Evolutionary conservation across 129 eudicot species (phyloP).

Genomic region (Artemisia tridentata): DNA sequence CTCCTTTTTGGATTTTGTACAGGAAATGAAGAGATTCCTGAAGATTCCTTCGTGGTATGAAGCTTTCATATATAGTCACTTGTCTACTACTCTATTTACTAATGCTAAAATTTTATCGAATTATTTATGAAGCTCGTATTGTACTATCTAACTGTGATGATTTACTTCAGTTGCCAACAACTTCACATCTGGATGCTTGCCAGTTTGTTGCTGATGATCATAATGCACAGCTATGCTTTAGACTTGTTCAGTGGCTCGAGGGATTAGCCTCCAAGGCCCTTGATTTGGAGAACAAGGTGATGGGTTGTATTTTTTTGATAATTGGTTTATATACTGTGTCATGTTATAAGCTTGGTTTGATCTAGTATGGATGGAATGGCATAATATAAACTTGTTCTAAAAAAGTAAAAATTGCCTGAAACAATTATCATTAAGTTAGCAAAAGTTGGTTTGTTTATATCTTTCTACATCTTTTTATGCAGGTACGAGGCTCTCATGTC

Average conservation of each 20-base stretch:
- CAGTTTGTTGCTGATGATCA: constrained; percentile 73
- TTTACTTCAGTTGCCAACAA: constrained; percentile 67
- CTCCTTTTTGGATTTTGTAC: constrained; percentile 9
- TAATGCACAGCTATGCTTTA: constrained; percentile 85
- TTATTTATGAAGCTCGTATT: constrained; percentile 2
- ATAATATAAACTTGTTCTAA: neutral
- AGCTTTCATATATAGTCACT: constrained; percentile 14
- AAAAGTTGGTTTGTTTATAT: constrained; percentile 9
- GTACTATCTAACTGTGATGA: neutral
- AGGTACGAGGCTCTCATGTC: constrained; percentile 96
- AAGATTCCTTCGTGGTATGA: constrained; percentile 62
- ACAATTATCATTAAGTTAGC: constrained; percentile 1
- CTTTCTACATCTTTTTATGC: constrained; percentile 18
- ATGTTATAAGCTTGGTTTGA: neutral
- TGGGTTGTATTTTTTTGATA: neutral
- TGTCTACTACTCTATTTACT: constrained; percentile 2
- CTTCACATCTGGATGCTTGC: constrained; percentile 95
- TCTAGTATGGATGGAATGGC: neutral
- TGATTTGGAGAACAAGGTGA: constrained; percentile 89
- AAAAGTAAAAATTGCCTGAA: neutral
- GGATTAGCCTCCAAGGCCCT: constrained; percentile 91
- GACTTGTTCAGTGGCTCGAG: constrained; percentile 97
- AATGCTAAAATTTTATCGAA: neutral
- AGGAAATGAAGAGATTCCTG: constrained; percentile 89
- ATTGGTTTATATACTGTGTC: neutral